Conservation (phyloP, 306 rosid species). For the Gastrolobium bilobum region DNA sequence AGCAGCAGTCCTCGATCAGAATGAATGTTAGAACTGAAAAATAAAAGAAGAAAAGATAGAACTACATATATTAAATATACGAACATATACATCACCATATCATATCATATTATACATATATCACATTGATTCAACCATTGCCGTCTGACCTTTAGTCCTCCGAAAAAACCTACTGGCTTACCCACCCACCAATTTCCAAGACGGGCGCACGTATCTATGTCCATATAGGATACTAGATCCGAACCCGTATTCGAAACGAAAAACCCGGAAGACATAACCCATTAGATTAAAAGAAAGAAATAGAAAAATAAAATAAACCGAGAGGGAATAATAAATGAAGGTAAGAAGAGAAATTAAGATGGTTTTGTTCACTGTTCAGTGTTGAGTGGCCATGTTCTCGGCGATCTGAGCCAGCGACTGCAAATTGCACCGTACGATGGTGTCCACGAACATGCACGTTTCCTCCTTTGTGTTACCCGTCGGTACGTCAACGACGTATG, state of each 20-base stretch:
- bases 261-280: neutral
- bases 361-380: neutral
- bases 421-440: conserved; percentile 92
- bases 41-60: neutral
- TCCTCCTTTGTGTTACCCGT: conserved; percentile 85
- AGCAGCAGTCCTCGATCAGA: neutral
- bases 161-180: conserved; percentile 6
- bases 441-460: conserved; percentile 91
- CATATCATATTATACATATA: conserved; percentile 43
- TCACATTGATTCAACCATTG: conserved; percentile 47
- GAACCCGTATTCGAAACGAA: conserved; percentile 51
- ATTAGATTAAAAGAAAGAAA: neutral
- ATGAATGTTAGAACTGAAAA: conserved; percentile 32
- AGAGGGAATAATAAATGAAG: neutral
- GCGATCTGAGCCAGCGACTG: conserved; percentile 90
- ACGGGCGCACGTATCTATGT: conserved; percentile 17
- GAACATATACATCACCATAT: conserved; percentile 31
- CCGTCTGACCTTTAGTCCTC: conserved; percentile 25
- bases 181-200: conserved; percentile 48
- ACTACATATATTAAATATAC: conserved; percentile 21
- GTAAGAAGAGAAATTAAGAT: neutral
- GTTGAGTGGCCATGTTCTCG: conserved; percentile 62
- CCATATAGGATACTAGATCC: conserved; percentile 10
- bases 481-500: conserved; percentile 92
- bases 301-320: no score